phyloP scores from a whole-genome alignment of 2,329 filamentous ascomycete species.

The Samsoniella hepiali region DNA sequence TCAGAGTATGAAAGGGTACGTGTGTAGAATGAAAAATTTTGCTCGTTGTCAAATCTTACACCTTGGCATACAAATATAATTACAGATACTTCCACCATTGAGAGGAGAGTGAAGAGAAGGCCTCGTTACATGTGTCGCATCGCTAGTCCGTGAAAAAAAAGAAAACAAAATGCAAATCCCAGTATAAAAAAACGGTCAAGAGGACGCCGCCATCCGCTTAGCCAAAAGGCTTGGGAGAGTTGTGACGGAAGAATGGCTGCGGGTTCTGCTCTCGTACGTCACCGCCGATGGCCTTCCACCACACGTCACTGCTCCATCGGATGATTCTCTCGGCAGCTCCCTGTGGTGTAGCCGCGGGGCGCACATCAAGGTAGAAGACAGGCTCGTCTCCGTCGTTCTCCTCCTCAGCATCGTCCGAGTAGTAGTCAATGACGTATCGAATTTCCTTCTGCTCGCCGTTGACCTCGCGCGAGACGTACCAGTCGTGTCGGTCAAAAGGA shows the following conservation, averaged over 20 bases:
- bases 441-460: slow-evolving; percentile 71
- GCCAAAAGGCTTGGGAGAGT: slow-evolving; percentile 19
- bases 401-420: slow-evolving; percentile 79
- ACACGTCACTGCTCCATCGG: slow-evolving; percentile 88
- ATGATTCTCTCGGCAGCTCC: slow-evolving; percentile 78
- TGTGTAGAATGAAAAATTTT: not conserved
- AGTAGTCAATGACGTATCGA: slow-evolving; percentile 96
- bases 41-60: not conserved
- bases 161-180: not conserved
- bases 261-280: slow-evolving; percentile 51
- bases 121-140: slow-evolving; percentile 15
- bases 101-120: slow-evolving; percentile 13
- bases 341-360: slow-evolving; percentile 79
- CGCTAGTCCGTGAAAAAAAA: slow-evolving; percentile 10
- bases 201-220: not conserved
- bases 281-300: slow-evolving; percentile 84
- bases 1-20: no score
- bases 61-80: slow-evolving; percentile 13
- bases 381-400: slow-evolving; percentile 78
- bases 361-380: slow-evolving; percentile 92
- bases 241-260: slow-evolving; percentile 32
- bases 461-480: slow-evolving; percentile 77
- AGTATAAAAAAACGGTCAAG: not conserved
- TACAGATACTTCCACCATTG: slow-evolving; percentile 15
- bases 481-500: slow-evolving; percentile 96